These are phyloP conservation scores for Rhynchosporium graminicola DNA, from an alignment of 2,329 filamentous ascomycete genomes.

Conservation along the genomic window DNA sequence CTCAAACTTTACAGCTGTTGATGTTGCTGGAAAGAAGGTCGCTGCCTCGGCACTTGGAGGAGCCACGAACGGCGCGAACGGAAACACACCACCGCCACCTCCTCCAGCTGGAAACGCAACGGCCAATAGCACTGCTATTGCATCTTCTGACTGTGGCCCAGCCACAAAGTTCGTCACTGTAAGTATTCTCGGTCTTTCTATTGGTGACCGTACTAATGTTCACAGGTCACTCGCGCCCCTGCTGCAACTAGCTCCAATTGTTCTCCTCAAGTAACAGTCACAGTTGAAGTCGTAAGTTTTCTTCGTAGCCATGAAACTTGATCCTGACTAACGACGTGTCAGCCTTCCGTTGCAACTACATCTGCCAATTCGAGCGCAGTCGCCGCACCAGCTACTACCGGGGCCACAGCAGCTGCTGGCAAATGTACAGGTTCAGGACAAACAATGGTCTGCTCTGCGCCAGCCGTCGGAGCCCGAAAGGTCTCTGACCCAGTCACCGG, in stretches of 20 bases:
- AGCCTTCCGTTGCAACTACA: conserved; percentile 13
- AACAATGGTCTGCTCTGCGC: conserved; percentile 23
- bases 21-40: conserved; percentile 42
- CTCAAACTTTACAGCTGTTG: conserved; percentile 56
- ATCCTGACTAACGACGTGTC: conserved; percentile 12
- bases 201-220: not conserved
- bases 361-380: not conserved
- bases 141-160: conserved; percentile 8
- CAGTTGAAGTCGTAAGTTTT: conserved; percentile 6
- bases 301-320: not conserved
- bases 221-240: conserved; percentile 18
- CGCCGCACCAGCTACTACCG: conserved; percentile 21
- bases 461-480: conserved; percentile 15
- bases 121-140: not conserved
- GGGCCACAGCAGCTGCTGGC: conserved; percentile 9
- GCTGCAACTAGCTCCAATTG: conserved; percentile 15
- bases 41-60: conserved; percentile 39
- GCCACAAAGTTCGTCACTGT: conserved; percentile 16
- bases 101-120: conserved; percentile 21
- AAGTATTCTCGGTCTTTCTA: not conserved
- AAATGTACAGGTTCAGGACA: conserved; percentile 30
- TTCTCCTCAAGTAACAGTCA: not conserved
- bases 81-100: too few species aligned
- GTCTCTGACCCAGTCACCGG: conserved; percentile 27
- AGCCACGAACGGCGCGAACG: conserved; percentile 40